Percentiles rank a stretch among this genome's conserved stretches.
These are phyloP conservation scores for Uronychia binucleata DNA, from an alignment of 73 alveolate species.

Conservation along the genomic window DNA sequence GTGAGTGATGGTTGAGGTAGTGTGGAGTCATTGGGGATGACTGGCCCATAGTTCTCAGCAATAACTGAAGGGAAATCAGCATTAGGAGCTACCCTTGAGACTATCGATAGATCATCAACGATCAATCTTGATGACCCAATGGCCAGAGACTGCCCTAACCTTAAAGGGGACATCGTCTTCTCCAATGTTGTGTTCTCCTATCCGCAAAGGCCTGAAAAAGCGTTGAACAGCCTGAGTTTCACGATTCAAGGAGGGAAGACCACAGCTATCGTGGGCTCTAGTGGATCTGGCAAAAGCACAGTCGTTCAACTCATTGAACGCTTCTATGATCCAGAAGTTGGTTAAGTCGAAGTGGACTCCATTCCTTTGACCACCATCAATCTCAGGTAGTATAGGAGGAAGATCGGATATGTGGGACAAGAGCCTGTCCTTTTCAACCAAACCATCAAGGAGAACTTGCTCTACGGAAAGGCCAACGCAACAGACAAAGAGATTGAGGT, in stretches of 20 bases:
- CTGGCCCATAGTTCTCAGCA: too few relatives aligned
- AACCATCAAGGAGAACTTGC: slow-evolving; percentile 77
- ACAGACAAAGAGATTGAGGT: slow-evolving; percentile 84
- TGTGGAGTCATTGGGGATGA: too few relatives aligned
- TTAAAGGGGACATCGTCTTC: slow-evolving; percentile 51
- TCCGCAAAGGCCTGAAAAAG: slow-evolving; percentile 44
- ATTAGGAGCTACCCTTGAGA: slow-evolving; percentile 10
- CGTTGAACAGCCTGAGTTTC: slow-evolving; percentile 58
- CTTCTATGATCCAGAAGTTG: slow-evolving; percentile 89
- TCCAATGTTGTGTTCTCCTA: slow-evolving; percentile 37
- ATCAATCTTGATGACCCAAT: slow-evolving; percentile 22
- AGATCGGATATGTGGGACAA: slow-evolving; percentile 90
- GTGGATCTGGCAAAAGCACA: slow-evolving; percentile 97
- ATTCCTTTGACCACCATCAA: slow-evolving; percentile 61
- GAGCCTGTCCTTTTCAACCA: slow-evolving; percentile 92
- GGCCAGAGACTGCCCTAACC: slow-evolving; percentile 6
- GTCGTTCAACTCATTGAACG: slow-evolving; percentile 86
- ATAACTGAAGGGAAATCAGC: too few relatives aligned
- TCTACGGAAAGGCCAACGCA: slow-evolving; percentile 84
- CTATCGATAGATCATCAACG: slow-evolving; percentile 26
- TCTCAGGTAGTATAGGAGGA: slow-evolving; percentile 68
- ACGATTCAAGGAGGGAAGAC: slow-evolving; percentile 78
- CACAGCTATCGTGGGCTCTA: slow-evolving; percentile 88
- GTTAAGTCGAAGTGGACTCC: slow-evolving; percentile 80
- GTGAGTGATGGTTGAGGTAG: too few relatives aligned